These are phyloP conservation scores for Lactuca sativa DNA, from an alignment of 129 eudicot species.

Conservation along the genomic window DNA sequence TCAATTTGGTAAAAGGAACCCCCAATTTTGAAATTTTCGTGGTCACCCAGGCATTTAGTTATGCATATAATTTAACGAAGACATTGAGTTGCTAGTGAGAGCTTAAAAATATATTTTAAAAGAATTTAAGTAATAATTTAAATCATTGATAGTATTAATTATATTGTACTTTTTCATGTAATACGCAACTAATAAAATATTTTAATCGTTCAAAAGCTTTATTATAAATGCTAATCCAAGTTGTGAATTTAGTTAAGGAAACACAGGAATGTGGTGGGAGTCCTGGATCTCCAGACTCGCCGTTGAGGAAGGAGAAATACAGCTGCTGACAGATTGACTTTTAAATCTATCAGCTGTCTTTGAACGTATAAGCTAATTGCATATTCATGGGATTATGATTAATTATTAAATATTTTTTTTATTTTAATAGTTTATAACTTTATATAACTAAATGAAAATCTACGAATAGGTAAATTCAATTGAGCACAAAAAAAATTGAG, in stretches of 20 bases:
- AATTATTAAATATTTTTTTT: too few species aligned
- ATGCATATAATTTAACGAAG: too few species aligned
- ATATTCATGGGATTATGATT: too few species aligned
- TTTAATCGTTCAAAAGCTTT: neutral
- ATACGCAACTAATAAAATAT: neutral
- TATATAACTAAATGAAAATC: too few species aligned
- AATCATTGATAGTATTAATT: neutral
- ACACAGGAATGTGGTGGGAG: constrained; percentile 20
- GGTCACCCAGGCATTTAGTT: too few species aligned
- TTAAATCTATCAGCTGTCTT: neutral
- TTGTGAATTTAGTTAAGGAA: constrained; percentile 16
- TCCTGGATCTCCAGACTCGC: constrained; percentile 21
- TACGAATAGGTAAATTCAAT: too few species aligned
- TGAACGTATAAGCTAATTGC: neutral
- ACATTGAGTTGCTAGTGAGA: too few species aligned
- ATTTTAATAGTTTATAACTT: too few species aligned
- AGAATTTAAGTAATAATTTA: too few species aligned
- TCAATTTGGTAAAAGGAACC: neutral
- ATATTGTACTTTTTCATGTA: neutral
- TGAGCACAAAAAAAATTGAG: too few species aligned
- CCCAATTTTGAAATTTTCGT: neutral
- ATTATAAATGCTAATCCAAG: constrained; percentile 3
- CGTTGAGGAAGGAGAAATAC: constrained; percentile 24
- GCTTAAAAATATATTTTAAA: too few species aligned
- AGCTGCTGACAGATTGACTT: constrained; percentile 20